Conservation (phyloP, 768 basidiomycete species). For the Dioszegia aurantiaca region DNA sequence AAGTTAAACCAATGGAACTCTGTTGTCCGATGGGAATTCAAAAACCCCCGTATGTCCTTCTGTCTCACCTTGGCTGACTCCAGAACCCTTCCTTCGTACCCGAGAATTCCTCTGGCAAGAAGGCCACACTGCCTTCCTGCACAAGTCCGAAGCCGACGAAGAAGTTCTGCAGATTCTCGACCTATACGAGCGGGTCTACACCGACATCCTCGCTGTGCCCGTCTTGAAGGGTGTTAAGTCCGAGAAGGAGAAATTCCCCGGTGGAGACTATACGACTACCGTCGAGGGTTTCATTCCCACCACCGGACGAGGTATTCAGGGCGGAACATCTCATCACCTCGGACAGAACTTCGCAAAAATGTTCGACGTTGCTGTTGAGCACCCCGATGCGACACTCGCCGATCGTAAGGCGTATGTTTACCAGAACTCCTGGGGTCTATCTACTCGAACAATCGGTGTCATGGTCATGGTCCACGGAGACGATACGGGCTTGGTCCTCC, state of each 20-base stretch:
- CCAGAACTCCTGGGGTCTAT: slow-evolving; percentile 99
- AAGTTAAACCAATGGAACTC: slow-evolving; percentile 99
- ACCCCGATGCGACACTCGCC: slow-evolving; percentile 60
- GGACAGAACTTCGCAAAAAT: slow-evolving; percentile 98
- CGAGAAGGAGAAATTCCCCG: slow-evolving; percentile 99
- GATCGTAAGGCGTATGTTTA: slow-evolving; percentile 72
- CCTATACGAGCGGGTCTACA: slow-evolving; percentile 90
- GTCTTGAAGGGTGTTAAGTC: slow-evolving; percentile 96
- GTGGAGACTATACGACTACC: slow-evolving; percentile 95
- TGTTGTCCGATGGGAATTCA: slow-evolving; percentile 99
- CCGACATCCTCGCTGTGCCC: slow-evolving; percentile 94
- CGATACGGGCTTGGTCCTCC: slow-evolving; percentile 92
- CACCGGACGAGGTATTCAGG: slow-evolving; percentile 95
- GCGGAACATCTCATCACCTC: slow-evolving; percentile 93
- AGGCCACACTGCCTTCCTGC: slow-evolving; percentile 92
- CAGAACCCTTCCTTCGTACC: slow-evolving; percentile 96
- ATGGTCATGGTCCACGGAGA: slow-evolving; percentile 99
- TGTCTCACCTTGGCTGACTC: not conserved
- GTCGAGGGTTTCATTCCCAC: slow-evolving; percentile 97
- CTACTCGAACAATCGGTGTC: slow-evolving; percentile 92
- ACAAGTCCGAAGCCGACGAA: slow-evolving; percentile 79
- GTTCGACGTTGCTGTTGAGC: slow-evolving; percentile 97
- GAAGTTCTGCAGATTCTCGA: slow-evolving; percentile 94
- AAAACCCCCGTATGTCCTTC: slow-evolving; percentile 76
- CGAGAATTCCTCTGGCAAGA: slow-evolving; percentile 99